Evolutionary conservation across 2,329 filamentous ascomycete species (phyloP).

Genomic region (Didymella keratinophila): DNA sequence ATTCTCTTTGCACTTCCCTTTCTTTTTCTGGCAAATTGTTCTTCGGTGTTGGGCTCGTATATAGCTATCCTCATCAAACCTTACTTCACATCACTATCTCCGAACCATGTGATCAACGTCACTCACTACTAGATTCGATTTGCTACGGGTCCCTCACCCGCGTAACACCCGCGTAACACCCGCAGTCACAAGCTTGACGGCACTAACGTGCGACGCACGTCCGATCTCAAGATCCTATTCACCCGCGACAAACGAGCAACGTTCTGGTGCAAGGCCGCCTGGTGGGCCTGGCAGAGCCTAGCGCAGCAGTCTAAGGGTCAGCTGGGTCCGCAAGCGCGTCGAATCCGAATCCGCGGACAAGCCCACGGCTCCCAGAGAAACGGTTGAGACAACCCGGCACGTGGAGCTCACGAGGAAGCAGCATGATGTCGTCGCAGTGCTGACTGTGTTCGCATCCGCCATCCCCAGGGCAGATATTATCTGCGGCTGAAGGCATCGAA

Average conservation of each 20-base stretch:
- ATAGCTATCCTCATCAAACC: slow-evolving; percentile 7
- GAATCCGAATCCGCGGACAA: slow-evolving; percentile 12
- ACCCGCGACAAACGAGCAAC: slow-evolving; percentile 19
- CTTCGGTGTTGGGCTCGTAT: slow-evolving; percentile 1
- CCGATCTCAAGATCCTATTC: slow-evolving; percentile 5
- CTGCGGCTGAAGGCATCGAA: slow-evolving; percentile 17
- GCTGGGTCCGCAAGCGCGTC: slow-evolving; percentile 19
- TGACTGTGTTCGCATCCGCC: slow-evolving; percentile 1
- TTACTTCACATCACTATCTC: background rate
- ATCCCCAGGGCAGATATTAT: background rate
- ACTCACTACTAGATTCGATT: background rate
- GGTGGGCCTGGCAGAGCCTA: slow-evolving; percentile 14
- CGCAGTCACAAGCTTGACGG: slow-evolving; percentile 1
- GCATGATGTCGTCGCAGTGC: slow-evolving; percentile 9
- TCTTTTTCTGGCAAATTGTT: background rate
- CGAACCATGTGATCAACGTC: background rate
- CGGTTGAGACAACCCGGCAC: slow-evolving; percentile 8
- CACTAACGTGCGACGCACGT: slow-evolving; percentile 9
- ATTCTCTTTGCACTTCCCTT: background rate
- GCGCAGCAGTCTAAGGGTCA: slow-evolving; percentile 9
- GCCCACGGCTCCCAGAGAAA: slow-evolving; percentile 4
- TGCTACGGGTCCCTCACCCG: background rate
- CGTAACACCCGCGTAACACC: background rate
- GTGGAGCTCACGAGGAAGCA: slow-evolving; percentile 12
- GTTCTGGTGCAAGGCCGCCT: slow-evolving; percentile 13